These are phyloP conservation scores for Chaetomidium leptoderma DNA, from an alignment of 495 filamentous ascomycete species.

Conservation along the genomic window DNA sequence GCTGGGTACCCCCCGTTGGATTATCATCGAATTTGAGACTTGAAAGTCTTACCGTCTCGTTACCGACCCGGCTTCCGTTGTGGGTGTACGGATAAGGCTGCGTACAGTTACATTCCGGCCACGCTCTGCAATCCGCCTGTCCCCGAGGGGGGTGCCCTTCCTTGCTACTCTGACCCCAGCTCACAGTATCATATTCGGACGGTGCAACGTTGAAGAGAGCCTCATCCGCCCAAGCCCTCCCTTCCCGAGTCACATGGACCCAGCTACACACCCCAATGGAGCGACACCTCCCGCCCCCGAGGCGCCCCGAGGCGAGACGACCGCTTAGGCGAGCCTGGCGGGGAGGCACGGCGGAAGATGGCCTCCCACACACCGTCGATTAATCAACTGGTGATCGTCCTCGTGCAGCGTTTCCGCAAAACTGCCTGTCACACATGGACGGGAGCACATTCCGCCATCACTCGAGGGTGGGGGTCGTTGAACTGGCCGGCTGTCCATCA, in stretches of 20 bases:
- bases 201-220: conserved; percentile 11
- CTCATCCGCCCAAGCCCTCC: conserved; percentile 5
- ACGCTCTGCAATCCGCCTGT: background rate
- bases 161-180: background rate
- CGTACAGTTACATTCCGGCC: background rate
- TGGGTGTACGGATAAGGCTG: background rate
- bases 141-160: background rate
- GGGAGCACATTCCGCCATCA: background rate
- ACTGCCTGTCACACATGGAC: background rate
- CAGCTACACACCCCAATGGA: conserved; percentile 9
- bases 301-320: background rate
- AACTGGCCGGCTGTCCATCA: background rate
- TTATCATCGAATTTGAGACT: no score
- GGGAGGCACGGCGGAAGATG: background rate
- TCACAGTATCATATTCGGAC: background rate
- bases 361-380: background rate
- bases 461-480: background rate
- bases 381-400: background rate
- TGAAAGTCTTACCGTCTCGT: background rate
- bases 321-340: background rate
- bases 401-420: background rate
- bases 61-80: no score
- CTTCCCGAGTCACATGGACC: conserved; percentile 9
- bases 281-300: conserved; percentile 7
- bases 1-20: no score